phyloP scores from a whole-genome alignment of 352 stramenopile species.

The Pilasporangium apinafurcum region DNA sequence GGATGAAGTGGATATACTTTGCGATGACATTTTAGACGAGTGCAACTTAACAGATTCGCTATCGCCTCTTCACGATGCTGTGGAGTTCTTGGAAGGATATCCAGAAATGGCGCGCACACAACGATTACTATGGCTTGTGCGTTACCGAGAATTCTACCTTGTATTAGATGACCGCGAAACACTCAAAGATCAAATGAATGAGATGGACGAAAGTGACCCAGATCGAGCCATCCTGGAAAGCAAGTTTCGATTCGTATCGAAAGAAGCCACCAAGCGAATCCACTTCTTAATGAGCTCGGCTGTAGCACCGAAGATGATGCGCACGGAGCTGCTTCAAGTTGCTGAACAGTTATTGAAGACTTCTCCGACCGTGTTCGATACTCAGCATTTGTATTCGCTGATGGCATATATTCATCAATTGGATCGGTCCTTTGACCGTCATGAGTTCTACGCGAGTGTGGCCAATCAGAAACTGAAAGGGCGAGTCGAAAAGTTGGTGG shows the following conservation, averaged over 20 bases:
- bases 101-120: constrained; percentile 34
- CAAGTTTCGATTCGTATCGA: constrained; percentile 51
- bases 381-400: constrained; percentile 50
- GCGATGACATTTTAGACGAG: constrained; percentile 45
- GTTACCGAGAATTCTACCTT: constrained; percentile 63
- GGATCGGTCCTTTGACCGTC: constrained; percentile 58
- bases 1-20: constrained; percentile 48
- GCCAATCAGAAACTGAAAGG: constrained; percentile 44
- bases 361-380: constrained; percentile 40
- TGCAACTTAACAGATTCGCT: constrained; percentile 31
- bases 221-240: too few species aligned
- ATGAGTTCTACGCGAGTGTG: constrained; percentile 29
- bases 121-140: constrained; percentile 51
- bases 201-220: constrained; percentile 12
- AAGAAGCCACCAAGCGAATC: constrained; percentile 56
- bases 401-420: constrained; percentile 58
- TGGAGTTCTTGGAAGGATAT: constrained; percentile 59
- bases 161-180: constrained; percentile 59
- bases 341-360: constrained; percentile 41
- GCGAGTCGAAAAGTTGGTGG: constrained; percentile 41
- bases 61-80: constrained; percentile 46
- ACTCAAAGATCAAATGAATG: constrained; percentile 22
- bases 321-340: constrained; percentile 31
- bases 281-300: constrained; percentile 38
- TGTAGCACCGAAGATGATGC: constrained; percentile 34